Base-by-base conservation (phyloP, 306 rosid genomes). In the Cucumis hystrix region DNA sequence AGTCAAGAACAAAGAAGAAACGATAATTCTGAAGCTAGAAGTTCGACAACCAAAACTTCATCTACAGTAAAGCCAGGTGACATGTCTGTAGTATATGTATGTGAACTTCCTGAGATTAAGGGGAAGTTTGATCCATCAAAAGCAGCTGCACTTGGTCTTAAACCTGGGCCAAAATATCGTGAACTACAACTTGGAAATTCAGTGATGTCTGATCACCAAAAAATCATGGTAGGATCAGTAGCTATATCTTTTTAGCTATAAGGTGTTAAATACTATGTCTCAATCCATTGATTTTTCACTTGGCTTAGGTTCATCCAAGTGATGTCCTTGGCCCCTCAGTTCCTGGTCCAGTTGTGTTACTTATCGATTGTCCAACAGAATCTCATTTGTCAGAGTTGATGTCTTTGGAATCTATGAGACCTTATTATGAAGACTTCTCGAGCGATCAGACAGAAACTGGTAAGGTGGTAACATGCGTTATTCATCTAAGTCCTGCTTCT, bases 311-410 rank as follows among this genome's bases (percentile, higher is more conserved):
- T 85, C 86, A 88, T 84, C 97, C 98, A 83, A 86, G 92, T 84
- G 98, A 95, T 88, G 97, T 95, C 75, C 68, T 95, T 89, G 97
- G 76, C 60, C 93, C 97, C 67, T 92, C 98, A 30, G 82, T 86
- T 83, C 97, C 98, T 66, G 98, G 98, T 78, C 98, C 98, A 51
- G 72, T 89, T 82, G 98, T 95, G 66, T 83, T 95, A n/a, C 88
- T 95, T 59, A 93, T 95, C 3, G 98, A 95, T 79, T 92, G 98
- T 84, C 98, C 97, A 13, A 87, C 96, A 11, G 92, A 86, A 78
- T 86, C 91, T 83, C 97, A 95, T 86, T 78, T 92, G 86, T 87
- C 82, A 79, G 85, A 86, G 74, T 80, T 95, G 76, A 75, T 90
- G 79, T 85, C 89, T 28, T n/a, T 54, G 59, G 87, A 89, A 67